These are phyloP conservation scores for Aureobasidium melanogenum DNA, from an alignment of 2,329 filamentous ascomycete species.

Conservation along the genomic window DNA sequence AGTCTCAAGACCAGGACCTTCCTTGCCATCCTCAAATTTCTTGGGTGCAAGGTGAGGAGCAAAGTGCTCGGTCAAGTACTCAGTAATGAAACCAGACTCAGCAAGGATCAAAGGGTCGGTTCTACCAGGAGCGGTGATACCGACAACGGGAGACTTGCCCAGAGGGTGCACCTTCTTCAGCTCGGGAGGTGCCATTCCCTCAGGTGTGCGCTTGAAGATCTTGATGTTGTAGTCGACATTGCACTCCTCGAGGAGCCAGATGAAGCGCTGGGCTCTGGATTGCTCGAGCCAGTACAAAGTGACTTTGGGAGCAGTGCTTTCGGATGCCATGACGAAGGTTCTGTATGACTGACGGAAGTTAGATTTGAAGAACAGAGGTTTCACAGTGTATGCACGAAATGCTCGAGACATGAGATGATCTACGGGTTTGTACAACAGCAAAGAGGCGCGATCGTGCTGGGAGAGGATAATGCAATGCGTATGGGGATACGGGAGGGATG, in stretches of 20 bases:
- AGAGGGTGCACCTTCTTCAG: constrained; percentile 73
- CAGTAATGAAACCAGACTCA: constrained; percentile 71
- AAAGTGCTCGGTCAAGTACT: constrained; percentile 70
- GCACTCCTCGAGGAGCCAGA: constrained; percentile 82
- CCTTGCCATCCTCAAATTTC: constrained; percentile 44
- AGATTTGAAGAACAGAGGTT: neutral
- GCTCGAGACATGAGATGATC: neutral
- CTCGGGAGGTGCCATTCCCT: constrained; percentile 63
- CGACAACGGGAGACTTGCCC: constrained; percentile 77
- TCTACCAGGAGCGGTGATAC: constrained; percentile 44
- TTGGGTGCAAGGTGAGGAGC: constrained; percentile 43
- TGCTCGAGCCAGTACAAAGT: constrained; percentile 68
- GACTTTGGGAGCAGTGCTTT: constrained; percentile 41
- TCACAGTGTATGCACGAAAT: neutral
- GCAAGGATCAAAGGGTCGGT: constrained; percentile 56
- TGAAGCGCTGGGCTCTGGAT: constrained; percentile 71
- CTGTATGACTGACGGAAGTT: neutral
- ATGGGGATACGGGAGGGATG: neutral
- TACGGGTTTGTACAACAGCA: neutral
- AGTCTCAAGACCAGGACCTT: constrained; percentile 45
- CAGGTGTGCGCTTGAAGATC: constrained; percentile 59
- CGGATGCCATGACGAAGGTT: constrained; percentile 8
- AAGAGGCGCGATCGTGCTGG: neutral
- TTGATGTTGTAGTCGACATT: constrained; percentile 71
- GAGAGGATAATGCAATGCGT: neutral